These are phyloP conservation scores for Suhomyces chickasaworum DNA, from an alignment of 1,139 yeast species.

Conservation along the genomic window DNA sequence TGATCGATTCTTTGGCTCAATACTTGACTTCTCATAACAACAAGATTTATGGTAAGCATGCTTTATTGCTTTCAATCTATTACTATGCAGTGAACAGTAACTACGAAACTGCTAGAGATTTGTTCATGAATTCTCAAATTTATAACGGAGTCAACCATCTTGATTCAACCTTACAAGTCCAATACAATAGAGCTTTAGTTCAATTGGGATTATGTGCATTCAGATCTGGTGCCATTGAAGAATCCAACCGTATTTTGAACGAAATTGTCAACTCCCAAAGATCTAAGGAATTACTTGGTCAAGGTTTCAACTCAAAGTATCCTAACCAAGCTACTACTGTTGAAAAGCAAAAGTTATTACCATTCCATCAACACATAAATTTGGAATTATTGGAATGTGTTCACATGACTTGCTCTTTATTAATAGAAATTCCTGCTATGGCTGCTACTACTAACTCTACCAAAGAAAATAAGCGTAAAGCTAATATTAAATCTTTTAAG, in stretches of 20 bases:
- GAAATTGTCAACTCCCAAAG: constrained; percentile 88
- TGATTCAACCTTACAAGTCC: constrained; percentile 83
- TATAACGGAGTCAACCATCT: constrained; percentile 81
- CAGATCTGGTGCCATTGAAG: constrained; percentile 83
- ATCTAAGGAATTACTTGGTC: constrained; percentile 91
- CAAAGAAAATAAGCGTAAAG: constrained; percentile 62
- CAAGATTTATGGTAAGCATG: constrained; percentile 74
- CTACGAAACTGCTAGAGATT: constrained; percentile 82
- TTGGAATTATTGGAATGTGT: constrained; percentile 93
- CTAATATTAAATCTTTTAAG: constrained; percentile 81
- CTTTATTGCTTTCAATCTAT: constrained; percentile 83
- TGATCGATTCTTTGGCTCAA: constrained; percentile 66
- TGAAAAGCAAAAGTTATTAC: constrained; percentile 84
- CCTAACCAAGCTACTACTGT: constrained; percentile 57
- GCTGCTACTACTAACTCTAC: constrained; percentile 48
- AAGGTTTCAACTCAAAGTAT: constrained; percentile 75
- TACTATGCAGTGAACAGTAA: constrained; percentile 88
- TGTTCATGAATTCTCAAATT: constrained; percentile 82
- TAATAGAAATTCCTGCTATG: constrained; percentile 90
- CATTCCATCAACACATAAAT: constrained; percentile 98
- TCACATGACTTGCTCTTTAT: constrained; percentile 84
- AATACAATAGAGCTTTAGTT: constrained; percentile 92
- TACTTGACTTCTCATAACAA: constrained; percentile 68
- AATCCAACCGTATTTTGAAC: constrained; percentile 83
- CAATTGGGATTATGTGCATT: constrained; percentile 96